These are phyloP conservation scores for Spinellus fusiger DNA, from an alignment of 192 early-diverging fungal genomes.

Conservation along the genomic window DNA sequence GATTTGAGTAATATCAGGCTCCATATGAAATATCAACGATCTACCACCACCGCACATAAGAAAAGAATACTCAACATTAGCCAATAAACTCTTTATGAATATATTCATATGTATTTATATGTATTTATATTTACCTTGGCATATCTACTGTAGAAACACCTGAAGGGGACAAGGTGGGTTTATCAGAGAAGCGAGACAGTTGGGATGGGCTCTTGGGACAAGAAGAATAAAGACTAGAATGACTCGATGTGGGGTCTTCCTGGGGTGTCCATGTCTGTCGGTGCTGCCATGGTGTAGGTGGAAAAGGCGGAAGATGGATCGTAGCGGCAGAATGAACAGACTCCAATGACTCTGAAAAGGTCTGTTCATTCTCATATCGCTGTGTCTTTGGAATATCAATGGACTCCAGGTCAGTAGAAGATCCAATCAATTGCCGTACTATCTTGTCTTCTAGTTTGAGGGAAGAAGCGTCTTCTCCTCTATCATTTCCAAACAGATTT, in stretches of 20 bases:
- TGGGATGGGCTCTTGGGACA: neutral
- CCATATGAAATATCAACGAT: slow-evolving; percentile 29
- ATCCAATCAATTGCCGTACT: slow-evolving; percentile 22
- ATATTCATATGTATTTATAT: neutral
- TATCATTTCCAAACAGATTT: slow-evolving; percentile 16
- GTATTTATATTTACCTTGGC: slow-evolving; percentile 13
- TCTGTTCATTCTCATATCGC: neutral
- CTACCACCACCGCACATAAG: neutral
- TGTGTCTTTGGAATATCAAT: slow-evolving; percentile 16
- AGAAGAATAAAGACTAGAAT: neutral
- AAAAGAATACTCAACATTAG: neutral
- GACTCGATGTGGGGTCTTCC: neutral
- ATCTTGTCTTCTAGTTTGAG: slow-evolving; percentile 26
- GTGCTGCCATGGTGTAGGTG: no score
- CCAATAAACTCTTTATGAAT: neutral
- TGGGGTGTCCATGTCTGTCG: neutral
- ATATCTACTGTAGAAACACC: slow-evolving; percentile 11
- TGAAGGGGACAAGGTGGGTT: slow-evolving; percentile 2
- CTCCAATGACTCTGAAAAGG: no score
- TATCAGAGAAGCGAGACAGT: neutral
- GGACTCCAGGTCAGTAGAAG: slow-evolving; percentile 7
- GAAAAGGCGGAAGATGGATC: no score
- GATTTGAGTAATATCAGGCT: slow-evolving; percentile 26
- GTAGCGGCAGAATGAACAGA: no score
- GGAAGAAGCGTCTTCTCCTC: slow-evolving; percentile 4